These are phyloP conservation scores for Phyllosticta capitalensis DNA, from an alignment of 2,329 filamentous ascomycete species.

Conservation along the genomic window DNA sequence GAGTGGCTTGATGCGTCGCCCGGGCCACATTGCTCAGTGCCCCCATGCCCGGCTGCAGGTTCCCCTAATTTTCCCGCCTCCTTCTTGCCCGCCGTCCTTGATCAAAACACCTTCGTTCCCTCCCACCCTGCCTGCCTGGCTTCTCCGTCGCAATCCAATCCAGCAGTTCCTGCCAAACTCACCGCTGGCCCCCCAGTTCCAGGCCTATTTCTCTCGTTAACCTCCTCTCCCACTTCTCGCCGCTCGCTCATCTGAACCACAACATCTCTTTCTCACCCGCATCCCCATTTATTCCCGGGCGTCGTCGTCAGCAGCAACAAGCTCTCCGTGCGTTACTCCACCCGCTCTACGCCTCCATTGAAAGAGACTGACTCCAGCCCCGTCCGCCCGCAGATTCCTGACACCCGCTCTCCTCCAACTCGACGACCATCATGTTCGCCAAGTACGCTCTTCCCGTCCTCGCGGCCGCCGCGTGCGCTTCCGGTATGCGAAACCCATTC, in stretches of 20 bases:
- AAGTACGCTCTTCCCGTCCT: conserved; percentile 49
- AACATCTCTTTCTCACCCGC: conserved; percentile 24
- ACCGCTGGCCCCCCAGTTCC: conserved; percentile 11
- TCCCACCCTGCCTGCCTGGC: conserved; percentile 12
- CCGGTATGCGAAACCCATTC: conserved; percentile 34
- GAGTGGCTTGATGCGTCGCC: no score
- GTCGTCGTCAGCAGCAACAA: conserved; percentile 25
- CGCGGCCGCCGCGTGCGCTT: conserved; percentile 42
- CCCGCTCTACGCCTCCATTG: background rate
- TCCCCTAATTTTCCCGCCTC: conserved; percentile 12
- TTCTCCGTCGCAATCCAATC: conserved; percentile 15
- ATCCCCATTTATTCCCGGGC: conserved; percentile 19
- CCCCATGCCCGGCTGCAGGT: conserved; percentile 5
- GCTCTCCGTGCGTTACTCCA: conserved; percentile 15
- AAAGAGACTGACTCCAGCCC: conserved; percentile 11
- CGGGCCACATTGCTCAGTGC: background rate
- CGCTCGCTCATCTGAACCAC: conserved; percentile 25
- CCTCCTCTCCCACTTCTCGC: conserved; percentile 21
- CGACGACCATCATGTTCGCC: conserved; percentile 40
- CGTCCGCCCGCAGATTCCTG: conserved; percentile 17
- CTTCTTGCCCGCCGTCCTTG: conserved; percentile 6
- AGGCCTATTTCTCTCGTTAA: conserved; percentile 29
- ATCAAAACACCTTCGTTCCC: conserved; percentile 11
- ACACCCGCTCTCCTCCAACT: conserved; percentile 18
- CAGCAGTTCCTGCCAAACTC: conserved; percentile 10